Evolutionary conservation across 441 rosid species (phyloP), one percentile per base, ranked within the genome.

Genomic region (Omphalea diandra): DNA sequence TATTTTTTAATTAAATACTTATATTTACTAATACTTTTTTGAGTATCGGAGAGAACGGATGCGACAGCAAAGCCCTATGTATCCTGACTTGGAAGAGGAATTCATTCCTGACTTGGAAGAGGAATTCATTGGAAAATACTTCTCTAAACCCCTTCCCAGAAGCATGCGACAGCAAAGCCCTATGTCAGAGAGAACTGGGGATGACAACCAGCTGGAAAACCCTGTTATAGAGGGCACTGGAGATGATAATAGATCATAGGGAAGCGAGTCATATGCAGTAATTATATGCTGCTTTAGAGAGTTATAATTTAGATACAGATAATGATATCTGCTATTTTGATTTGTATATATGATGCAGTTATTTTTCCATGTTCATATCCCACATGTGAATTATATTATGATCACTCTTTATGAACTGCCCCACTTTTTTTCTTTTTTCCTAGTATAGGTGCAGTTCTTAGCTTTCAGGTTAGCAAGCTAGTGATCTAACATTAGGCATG

Each of bases 81-180:
- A n/a, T n/a, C n/a, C n/a, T n/a, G n/a, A n/a, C n/a, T n/a, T n/a
- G n/a, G n/a, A n/a, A n/a, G n/a, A n/a, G n/a, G n/a, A n/a, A n/a
- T n/a, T n/a, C n/a, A n/a, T n/a, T 70, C 93, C 97, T 4, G 74
- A 77, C 35, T 59, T 82, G 40, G 98, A 88, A 2, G 95, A 86
- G 35, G 85, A 78, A 22, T 95, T 95, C 76, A 62, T 71, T 3
- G 72, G 27, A 0, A 95, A 92, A 61, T 95, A 95, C 76, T 95
- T 89, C 47, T 43, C 17, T 7, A 89, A 60, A 71, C 76, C 71
- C 49, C 80, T 80, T 33, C 35, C 76, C n/a, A 63, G 74, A 17
- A 76, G 69, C n/a, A 79, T 69, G 53, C 68, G 72, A 71, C 80
- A 79, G 69, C 71, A 70, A 50, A 77, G 27, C 32, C 68, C 63